Evolutionary conservation across 768 basidiomycete genomes (phyloP).

Genomic region (Lactarius hatsudake): DNA sequence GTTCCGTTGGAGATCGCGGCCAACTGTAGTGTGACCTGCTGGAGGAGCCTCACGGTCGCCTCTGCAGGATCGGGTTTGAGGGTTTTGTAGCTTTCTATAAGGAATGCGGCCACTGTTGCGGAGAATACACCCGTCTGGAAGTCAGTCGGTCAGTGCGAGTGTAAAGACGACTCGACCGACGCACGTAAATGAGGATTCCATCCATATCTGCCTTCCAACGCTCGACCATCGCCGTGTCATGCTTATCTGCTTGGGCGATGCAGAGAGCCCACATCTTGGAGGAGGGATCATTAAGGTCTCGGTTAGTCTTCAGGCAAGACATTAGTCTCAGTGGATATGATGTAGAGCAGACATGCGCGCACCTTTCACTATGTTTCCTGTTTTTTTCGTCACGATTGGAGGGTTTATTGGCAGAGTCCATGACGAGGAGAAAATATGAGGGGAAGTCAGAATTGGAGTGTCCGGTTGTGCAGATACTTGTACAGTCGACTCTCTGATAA

Average conservation of each 20-base stretch:
- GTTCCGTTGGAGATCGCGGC: slow-evolving; percentile 12
- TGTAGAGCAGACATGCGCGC: neutral
- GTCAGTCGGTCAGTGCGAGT: too few relatives aligned
- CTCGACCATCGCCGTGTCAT: slow-evolving; percentile 10
- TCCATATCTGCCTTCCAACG: slow-evolving; percentile 23
- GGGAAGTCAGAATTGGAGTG: neutral
- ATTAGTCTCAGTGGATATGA: neutral
- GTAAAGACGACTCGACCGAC: neutral
- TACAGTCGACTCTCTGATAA: too few relatives aligned
- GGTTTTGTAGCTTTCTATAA: slow-evolving; percentile 24
- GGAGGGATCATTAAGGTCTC: slow-evolving; percentile 5
- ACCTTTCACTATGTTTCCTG: neutral
- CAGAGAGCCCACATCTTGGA: slow-evolving; percentile 22
- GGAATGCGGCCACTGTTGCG: slow-evolving; percentile 25
- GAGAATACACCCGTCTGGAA: slow-evolving; percentile 25
- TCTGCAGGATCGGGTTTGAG: slow-evolving; percentile 22
- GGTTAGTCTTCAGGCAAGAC: neutral
- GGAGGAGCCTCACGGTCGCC: neutral
- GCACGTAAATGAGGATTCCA: slow-evolving; percentile 25
- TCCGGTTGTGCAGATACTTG: neutral
- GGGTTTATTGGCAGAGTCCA: neutral
- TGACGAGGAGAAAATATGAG: neutral
- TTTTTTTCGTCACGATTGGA: slow-evolving; percentile 6
- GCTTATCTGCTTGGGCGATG: slow-evolving; percentile 3
- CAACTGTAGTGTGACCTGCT: slow-evolving; percentile 15